phyloP scores from a whole-genome alignment of 2,329 filamentous ascomycete genomes.

The Ambrosiella cleistominuta region DNA sequence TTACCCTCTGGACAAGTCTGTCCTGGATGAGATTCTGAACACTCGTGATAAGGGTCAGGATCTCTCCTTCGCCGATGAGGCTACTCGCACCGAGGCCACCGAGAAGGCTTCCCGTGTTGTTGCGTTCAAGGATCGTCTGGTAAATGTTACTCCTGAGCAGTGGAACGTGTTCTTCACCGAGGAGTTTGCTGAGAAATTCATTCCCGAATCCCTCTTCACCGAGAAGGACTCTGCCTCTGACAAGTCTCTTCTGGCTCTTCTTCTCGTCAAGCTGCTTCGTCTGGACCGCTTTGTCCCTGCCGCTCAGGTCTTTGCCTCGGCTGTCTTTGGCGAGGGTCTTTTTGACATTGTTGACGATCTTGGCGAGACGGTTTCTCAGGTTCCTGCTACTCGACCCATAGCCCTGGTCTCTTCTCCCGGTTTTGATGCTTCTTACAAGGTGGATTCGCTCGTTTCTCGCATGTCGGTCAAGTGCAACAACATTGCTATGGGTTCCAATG shows the following conservation, averaged over 20 bases:
- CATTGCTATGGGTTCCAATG: constrained; percentile 97
- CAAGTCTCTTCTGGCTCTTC: constrained; percentile 61
- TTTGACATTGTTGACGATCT: constrained; percentile 77
- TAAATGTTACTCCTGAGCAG: constrained; percentile 38
- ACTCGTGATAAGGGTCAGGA: constrained; percentile 58
- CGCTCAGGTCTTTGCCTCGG: constrained; percentile 74
- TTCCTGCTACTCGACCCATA: constrained; percentile 69
- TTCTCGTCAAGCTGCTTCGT: constrained; percentile 86
- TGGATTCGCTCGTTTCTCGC: constrained; percentile 81
- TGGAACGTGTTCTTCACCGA: constrained; percentile 76
- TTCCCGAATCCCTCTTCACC: constrained; percentile 56
- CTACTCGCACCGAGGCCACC: constrained; percentile 46
- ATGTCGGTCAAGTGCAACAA: constrained; percentile 73
- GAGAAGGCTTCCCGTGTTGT: constrained; percentile 49
- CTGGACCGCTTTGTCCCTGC: constrained; percentile 88
- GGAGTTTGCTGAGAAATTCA: constrained; percentile 69
- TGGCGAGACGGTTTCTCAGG: constrained; percentile 66
- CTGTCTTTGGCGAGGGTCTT: constrained; percentile 68
- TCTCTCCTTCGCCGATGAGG: constrained; percentile 32
- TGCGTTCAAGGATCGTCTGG: constrained; percentile 55
- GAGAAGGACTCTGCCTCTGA: constrained; percentile 43
- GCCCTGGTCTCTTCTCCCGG: constrained; percentile 87
- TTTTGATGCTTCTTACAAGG: constrained; percentile 98
- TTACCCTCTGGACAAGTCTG: constrained; percentile 78
- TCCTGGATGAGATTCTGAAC: constrained; percentile 78